A percentile compares a stretch with the other conserved stretches of the same genome.
Evolutionary conservation across 768 basidiomycete genomes (phyloP).

Genomic region (Phanerochaete carnosa): DNA sequence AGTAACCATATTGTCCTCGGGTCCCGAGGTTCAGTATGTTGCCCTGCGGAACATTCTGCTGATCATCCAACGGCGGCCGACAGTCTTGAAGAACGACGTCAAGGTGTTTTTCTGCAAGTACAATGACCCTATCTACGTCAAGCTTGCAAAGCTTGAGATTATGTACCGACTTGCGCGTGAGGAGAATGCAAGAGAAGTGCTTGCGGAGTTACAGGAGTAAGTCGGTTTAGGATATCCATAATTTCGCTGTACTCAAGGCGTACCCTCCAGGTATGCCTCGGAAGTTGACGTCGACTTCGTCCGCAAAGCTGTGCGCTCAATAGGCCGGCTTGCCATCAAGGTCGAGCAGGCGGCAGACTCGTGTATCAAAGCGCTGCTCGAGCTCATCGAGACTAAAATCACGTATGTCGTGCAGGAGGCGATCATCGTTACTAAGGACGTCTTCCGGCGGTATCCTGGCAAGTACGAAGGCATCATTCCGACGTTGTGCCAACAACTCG

Average conservation of each 20-base stretch:
- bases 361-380: conserved; percentile 84
- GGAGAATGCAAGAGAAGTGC: conserved; percentile 88
- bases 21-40: conserved; percentile 98
- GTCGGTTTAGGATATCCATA: conserved; percentile 20
- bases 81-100: conserved; percentile 94
- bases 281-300: conserved; percentile 99
- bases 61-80: conserved; percentile 92
- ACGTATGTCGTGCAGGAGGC: conserved; percentile 97
- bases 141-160: conserved; percentile 96
- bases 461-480: conserved; percentile 97
- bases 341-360: conserved; percentile 84
- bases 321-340: conserved; percentile 97
- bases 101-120: conserved; percentile 99
- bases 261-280: conserved; percentile 76
- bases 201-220: conserved; percentile 94
- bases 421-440: conserved; percentile 95
- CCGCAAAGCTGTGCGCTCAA: conserved; percentile 94
- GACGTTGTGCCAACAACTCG: conserved; percentile 87
- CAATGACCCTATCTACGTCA: conserved; percentile 99
- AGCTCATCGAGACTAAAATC: conserved; percentile 89
- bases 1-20: conserved; percentile 96
- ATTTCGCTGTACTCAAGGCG: background rate
- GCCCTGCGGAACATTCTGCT: conserved; percentile 94
- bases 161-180: conserved; percentile 97
- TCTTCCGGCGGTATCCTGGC: conserved; percentile 95